phyloP scores from a whole-genome alignment of 1,284 basidiomycete species.

The Heliocybe sulcata region DNA sequence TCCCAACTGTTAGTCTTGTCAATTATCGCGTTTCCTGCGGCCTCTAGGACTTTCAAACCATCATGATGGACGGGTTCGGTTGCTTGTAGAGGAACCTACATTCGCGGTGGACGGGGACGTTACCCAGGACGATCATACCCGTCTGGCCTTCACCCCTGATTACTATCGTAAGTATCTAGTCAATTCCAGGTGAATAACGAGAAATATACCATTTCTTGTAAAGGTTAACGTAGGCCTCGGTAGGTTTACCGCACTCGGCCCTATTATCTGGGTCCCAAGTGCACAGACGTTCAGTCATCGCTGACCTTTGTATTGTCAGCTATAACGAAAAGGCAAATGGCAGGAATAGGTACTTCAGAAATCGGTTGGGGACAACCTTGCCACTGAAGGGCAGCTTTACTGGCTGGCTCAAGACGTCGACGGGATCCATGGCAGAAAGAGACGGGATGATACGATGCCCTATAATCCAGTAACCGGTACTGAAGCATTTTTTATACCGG shows the following conservation, averaged over 20 bases:
- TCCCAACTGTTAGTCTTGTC: slow-evolving; percentile 13
- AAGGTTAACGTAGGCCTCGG: neutral
- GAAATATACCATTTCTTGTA: neutral
- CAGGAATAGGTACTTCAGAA: neutral
- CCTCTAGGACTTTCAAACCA: slow-evolving; percentile 5
- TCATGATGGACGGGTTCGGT: neutral
- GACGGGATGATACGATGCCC: neutral
- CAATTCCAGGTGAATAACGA: too few relatives aligned
- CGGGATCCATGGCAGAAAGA: neutral
- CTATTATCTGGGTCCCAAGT: slow-evolving; percentile 1
- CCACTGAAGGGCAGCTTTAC: neutral
- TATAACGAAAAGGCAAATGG: too few relatives aligned
- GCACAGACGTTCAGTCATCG: slow-evolving; percentile 5
- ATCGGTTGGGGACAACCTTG: neutral
- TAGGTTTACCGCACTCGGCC: slow-evolving; percentile 3
- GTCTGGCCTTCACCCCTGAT: slow-evolving; percentile 4
- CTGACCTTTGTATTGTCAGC: too few relatives aligned
- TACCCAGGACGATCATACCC: slow-evolving; percentile 1
- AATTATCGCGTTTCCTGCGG: slow-evolving; percentile 9
- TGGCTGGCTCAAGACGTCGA: neutral
- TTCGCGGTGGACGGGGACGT: neutral
- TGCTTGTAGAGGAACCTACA: neutral
- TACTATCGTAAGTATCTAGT: too few relatives aligned
- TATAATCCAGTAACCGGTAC: too few relatives aligned
- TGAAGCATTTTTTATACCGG: too few relatives aligned